Base-by-base conservation (phyloP, 371 early-diverging fungal genomes). In the Thermomucor indicae-seudaticae region DNA sequence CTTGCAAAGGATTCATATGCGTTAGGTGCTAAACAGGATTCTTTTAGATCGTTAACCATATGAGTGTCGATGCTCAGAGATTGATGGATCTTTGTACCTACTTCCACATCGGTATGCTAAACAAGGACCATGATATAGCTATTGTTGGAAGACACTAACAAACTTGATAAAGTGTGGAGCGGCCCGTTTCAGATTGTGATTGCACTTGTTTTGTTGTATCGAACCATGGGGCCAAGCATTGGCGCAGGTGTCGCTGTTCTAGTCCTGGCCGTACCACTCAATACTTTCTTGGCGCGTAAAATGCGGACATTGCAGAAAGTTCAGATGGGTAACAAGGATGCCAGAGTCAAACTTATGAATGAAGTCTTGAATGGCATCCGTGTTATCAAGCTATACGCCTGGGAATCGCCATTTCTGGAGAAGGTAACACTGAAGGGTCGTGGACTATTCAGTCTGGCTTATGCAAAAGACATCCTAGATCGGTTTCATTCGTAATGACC, bases 301-400 rank as follows among this genome's bases (percentile, higher is more conserved):
- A 85, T 90, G 78, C 83, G 90, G 25, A 68, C 60, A 6, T 71
- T 85, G 25, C 90, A 93, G 65, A 89, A 91, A 75, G 68, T 72
- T 28, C 91, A 93, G 62, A 94, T 96, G 95, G 81, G 77, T 17
- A 91, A 89, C 69, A 94, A 93, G 70, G 96, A 96, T 64, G 62
- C 69, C 16, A 80, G 97, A 57, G 88, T 93, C 48, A 91, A 90
- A 68, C 60, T 92, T 57, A 94, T 93, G 90, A 72, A 96, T 67
- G 98, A 97, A 72, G 66, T 95, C 6, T 65, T 98, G 50, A 88
- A 86, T 50, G 96, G 95, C 11, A 96, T 96, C 60, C 91, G 91
- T 58, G 92, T 94, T 27, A 88, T 95, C 67, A 95, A 95, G 67
- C 66, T 91, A 17, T 90, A 89, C 52, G 86, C 87, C 4, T 92